Conservation (phyloP, 257 asterid genomes). For the Ilex aquifolium region DNA sequence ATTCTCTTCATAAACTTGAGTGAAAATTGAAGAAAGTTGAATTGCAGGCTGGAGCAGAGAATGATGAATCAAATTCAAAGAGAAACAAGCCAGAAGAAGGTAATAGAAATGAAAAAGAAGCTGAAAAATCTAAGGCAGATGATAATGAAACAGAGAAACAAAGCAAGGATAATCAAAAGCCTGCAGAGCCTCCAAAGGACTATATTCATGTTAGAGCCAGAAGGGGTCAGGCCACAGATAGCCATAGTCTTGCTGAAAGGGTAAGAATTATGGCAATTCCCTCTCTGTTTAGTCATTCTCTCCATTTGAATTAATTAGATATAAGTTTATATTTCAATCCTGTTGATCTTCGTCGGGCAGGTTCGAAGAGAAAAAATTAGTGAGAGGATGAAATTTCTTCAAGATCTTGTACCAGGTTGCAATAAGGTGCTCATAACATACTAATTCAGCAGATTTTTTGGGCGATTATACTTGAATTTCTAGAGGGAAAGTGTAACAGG, state of each 20-base stretch:
- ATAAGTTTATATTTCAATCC: background rate
- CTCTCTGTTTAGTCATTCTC: background rate
- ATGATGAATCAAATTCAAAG: constrained; percentile 46
- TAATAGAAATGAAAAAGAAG: constrained; percentile 24
- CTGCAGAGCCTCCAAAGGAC: constrained; percentile 65
- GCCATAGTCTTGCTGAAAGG: constrained; percentile 94
- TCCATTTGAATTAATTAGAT: background rate
- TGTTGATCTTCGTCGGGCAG: constrained; percentile 21
- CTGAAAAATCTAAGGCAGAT: constrained; percentile 14
- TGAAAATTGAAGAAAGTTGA: background rate
- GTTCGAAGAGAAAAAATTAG: constrained; percentile 89
- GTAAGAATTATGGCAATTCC: constrained; percentile 21
- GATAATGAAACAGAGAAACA: constrained; percentile 18
- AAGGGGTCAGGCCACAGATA: constrained; percentile 94
- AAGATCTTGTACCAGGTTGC: constrained; percentile 98
- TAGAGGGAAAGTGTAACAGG: background rate
- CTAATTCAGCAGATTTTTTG: no score
- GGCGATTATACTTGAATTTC: background rate
- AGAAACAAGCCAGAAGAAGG: constrained; percentile 46
- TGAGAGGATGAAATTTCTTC: constrained; percentile 80
- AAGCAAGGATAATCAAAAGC: constrained; percentile 26
- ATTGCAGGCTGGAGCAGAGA: constrained; percentile 51
- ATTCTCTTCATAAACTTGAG: background rate
- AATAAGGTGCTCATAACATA: constrained; percentile 47
- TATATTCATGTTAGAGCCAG: constrained; percentile 94